Evolutionary conservation across 2,329 filamentous ascomycete species (phyloP), one percentile per base, ranked within the genome.

Genomic region (Eutypa lata): DNA sequence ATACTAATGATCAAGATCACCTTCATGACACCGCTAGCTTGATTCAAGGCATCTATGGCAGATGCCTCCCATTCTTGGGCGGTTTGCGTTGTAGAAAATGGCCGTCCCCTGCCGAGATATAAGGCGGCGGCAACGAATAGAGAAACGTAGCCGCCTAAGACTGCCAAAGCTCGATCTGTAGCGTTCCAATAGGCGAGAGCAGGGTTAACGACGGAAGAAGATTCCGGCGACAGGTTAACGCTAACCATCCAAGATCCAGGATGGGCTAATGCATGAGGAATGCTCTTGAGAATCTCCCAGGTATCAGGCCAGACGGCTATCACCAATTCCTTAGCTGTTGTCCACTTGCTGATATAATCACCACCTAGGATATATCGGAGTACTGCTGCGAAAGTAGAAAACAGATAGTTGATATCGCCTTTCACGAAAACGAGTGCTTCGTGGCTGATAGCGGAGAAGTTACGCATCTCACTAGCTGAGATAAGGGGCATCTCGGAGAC

Each of bases 1-100:
- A 99, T 99, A 59, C 92, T 94, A 60, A 99, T 99, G 64, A 99
- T 97, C 55, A 97, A 76, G 48, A 99, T 96, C 21, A 99, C 94
- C 71, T 99, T 99, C 78, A 97, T 86, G 10, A 99, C 93, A 14
- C 95, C 94, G 42, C 94, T 95, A 47, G 94, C 94, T 77, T 99
- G 95, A 57, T 91, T 87, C 21, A 99, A 78, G 1, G 87, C 80
- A 57, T 97, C 93, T 22, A 93, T 87, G 42, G 97, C 71, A 7
- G 86, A 81, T 22, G 87, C 88, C 68, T 97, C 92, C 79, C 81
- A 83, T 31, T 83, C 81, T 54, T 83, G 81, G 48, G 80, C 76
- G 1, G 80, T 71, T 52, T 76, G 76, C 3, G 76, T 73, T 1
- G 74, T 73, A 2, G 87, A 86, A 57, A 96, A 81, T 0, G 89